These are phyloP conservation scores for Scytalidium sp. DNA, from an alignment of 2,329 filamentous ascomycete species.

Conservation along the genomic window DNA sequence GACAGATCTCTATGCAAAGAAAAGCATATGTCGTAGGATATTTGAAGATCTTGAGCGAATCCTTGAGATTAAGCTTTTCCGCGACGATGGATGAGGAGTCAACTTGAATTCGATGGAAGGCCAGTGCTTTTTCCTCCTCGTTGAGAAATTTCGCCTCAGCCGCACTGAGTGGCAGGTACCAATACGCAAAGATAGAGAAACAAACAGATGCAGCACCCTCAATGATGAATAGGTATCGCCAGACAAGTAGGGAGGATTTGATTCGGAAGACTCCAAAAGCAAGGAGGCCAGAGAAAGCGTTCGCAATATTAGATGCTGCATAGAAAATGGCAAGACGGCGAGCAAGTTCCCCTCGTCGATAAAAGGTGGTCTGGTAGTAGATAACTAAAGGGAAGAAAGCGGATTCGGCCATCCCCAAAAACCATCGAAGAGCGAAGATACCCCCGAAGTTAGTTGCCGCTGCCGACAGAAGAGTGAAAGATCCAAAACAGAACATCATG, in stretches of 20 bases:
- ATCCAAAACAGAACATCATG: constrained; percentile 68
- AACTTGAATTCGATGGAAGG: constrained; percentile 29
- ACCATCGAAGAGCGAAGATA: constrained; percentile 63
- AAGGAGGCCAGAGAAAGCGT: constrained; percentile 46
- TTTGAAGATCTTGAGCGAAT: constrained; percentile 49
- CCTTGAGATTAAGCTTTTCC: constrained; percentile 48
- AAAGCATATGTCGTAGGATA: constrained; percentile 40
- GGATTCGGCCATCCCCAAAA: constrained; percentile 62
- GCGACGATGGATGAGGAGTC: constrained; percentile 65
- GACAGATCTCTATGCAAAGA: constrained; percentile 53
- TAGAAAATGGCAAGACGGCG: constrained; percentile 69
- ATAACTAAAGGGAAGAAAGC: constrained; percentile 65
- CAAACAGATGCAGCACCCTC: constrained; percentile 22
- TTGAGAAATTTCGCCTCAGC: constrained; percentile 26
- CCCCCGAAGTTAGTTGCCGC: constrained; percentile 56
- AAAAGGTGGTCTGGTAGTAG: constrained; percentile 56
- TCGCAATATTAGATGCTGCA: constrained; percentile 69
- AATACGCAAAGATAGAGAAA: constrained; percentile 22
- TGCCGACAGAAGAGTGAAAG: constrained; percentile 54
- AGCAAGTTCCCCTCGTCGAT: constrained; percentile 66
- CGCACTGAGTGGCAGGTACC: constrained; percentile 31
- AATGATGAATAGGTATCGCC: constrained; percentile 47
- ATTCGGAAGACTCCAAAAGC: constrained; percentile 45
- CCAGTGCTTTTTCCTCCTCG: constrained; percentile 27
- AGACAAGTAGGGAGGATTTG: constrained; percentile 38